A percentile compares a stretch with the other conserved stretches of the same genome.
Evolutionary conservation across 768 basidiomycete genomes (phyloP).

Genomic region (Ramaria sp.): DNA sequence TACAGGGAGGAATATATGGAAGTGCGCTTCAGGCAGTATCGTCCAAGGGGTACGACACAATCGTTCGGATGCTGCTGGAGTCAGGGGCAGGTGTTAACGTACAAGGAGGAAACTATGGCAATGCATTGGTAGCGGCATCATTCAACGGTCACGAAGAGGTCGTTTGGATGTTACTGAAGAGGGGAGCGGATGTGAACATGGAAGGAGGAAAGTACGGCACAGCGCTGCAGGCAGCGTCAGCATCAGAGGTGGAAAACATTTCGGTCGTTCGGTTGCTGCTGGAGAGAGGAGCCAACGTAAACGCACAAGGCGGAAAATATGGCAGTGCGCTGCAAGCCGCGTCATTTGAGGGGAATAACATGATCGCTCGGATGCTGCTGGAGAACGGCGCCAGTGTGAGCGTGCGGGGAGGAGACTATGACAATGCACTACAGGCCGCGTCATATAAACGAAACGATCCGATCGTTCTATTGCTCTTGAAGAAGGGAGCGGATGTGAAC

Average conservation of each 20-base stretch:
- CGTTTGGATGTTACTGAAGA: conserved; percentile 4
- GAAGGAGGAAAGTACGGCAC: neutral
- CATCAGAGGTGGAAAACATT: neutral
- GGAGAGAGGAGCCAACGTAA: conserved; percentile 2
- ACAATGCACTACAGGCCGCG: neutral
- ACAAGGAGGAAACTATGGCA: conserved; percentile 8
- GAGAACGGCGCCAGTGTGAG: conserved; percentile 10
- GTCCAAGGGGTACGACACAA: neutral
- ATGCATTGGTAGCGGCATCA: conserved; percentile 1
- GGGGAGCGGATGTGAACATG: conserved; percentile 10
- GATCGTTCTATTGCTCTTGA: conserved; percentile 5
- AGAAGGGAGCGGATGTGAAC: conserved; percentile 10
- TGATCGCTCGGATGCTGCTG: conserved; percentile 2
- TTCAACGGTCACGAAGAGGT: neutral
- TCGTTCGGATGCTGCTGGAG: conserved; percentile 6
- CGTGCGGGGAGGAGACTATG: conserved; percentile 5
- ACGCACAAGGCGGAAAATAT: conserved; percentile 7
- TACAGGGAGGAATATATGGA: no score
- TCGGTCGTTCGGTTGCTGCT: neutral
- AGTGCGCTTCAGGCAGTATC: neutral
- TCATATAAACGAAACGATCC: neutral
- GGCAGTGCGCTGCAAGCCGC: conserved; percentile 7
- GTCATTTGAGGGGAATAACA: neutral
- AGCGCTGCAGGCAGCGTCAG: neutral
- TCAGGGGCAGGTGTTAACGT: conserved; percentile 4